Percentiles rank a stretch among this genome's conserved stretches.
Conservation (phyloP, 1,284 basidiomycete species). For the Pholiota adiposa region DNA sequence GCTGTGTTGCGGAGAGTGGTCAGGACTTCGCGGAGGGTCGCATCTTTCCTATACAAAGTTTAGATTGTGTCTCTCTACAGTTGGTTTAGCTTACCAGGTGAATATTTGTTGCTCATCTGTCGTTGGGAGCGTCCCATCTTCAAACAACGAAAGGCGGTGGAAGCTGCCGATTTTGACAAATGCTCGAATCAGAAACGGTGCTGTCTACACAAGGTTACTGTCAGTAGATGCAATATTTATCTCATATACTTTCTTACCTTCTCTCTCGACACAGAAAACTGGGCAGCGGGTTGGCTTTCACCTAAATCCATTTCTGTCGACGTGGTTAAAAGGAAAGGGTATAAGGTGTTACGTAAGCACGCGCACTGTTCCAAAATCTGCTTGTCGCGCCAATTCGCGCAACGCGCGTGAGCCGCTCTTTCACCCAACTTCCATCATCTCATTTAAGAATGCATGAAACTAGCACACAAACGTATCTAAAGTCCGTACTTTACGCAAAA, state of each 20-base stretch:
- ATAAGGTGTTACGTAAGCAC: slow-evolving; percentile 5
- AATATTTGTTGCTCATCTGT: slow-evolving; percentile 80
- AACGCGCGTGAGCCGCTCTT: too few relatives aligned
- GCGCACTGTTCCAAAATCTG: too few relatives aligned
- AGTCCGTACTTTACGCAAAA: too few relatives aligned
- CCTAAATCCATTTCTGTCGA: slow-evolving; percentile 17
- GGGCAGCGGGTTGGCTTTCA: slow-evolving; percentile 10
- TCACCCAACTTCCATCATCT: too few relatives aligned
- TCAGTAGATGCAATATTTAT: not conserved
- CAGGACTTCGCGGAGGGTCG: slow-evolving; percentile 75
- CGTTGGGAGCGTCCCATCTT: slow-evolving; percentile 72
- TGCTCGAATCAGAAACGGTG: slow-evolving; percentile 79
- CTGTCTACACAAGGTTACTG: slow-evolving; percentile 48
- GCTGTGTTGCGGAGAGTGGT: slow-evolving; percentile 72
- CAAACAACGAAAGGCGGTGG: slow-evolving; percentile 71
- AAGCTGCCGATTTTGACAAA: slow-evolving; percentile 81
- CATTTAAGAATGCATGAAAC: too few relatives aligned
- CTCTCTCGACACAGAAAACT: slow-evolving; percentile 17
- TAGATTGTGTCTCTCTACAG: not conserved
- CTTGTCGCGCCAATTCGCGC: too few relatives aligned
- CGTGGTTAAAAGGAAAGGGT: slow-evolving; percentile 8
- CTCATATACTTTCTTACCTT: slow-evolving; percentile 12
- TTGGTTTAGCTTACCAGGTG: slow-evolving; percentile 58
- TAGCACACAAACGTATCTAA: too few relatives aligned
- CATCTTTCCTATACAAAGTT: slow-evolving; percentile 64